A percentile compares a stretch with the other conserved stretches of the same genome.
phyloP scores from a whole-genome alignment of 148 eudicot genomes.

The Rhododendron vialii region DNA sequence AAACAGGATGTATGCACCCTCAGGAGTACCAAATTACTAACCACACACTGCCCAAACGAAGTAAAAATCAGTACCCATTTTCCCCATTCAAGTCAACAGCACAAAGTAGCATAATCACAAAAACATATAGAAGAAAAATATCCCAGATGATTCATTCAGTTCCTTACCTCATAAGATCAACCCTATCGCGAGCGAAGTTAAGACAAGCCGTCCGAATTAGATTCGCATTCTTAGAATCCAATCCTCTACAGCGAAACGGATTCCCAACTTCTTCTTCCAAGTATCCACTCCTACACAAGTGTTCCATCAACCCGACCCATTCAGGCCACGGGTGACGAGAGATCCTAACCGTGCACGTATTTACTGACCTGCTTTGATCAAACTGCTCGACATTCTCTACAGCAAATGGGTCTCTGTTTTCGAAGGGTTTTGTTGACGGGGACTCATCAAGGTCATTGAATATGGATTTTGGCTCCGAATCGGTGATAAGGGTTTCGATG shows the following conservation, averaged over 20 bases:
- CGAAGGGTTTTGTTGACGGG: slow-evolving; percentile 14
- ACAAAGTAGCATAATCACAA: neutral
- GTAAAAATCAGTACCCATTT: neutral
- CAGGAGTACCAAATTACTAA: neutral
- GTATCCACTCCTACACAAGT: slow-evolving; percentile 36
- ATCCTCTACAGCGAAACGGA: slow-evolving; percentile 24
- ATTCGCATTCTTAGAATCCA: slow-evolving; percentile 37
- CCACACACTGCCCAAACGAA: neutral
- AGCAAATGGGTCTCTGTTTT: neutral
- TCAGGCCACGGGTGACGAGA: slow-evolving; percentile 53
- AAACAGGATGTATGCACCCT: slow-evolving; percentile 21
- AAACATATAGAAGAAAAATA: neutral
- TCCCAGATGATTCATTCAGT: neutral
- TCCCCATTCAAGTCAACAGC: neutral
- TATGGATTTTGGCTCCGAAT: slow-evolving; percentile 23
- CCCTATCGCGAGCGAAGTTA: slow-evolving; percentile 48
- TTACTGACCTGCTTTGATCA: neutral
- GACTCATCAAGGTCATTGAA: slow-evolving; percentile 21
- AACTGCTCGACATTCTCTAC: neutral
- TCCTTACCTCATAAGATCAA: slow-evolving; percentile 45
- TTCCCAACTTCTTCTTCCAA: slow-evolving; percentile 35
- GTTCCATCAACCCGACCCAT: slow-evolving; percentile 57
- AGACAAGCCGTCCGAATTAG: slow-evolving; percentile 51
- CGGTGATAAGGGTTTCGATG: slow-evolving; percentile 17
- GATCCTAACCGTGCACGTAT: slow-evolving; percentile 10